Conservation (phyloP, 768 basidiomycete genomes). For the Lentinula guzmanii region DNA sequence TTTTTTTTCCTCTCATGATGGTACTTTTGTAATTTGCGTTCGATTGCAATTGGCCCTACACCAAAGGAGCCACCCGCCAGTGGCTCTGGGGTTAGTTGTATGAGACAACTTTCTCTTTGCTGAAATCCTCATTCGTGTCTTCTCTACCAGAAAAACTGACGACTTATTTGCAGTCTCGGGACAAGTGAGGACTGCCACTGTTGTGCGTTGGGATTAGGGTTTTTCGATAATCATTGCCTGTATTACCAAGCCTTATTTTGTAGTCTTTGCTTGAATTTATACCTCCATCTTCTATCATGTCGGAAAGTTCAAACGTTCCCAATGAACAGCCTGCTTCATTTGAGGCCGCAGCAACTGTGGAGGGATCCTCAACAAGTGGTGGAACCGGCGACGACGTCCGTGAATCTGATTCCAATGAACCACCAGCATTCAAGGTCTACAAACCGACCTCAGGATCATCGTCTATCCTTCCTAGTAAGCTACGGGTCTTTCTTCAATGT, state of each 20-base stretch:
- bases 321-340: slow-evolving; percentile 8
- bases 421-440: slow-evolving; percentile 40
- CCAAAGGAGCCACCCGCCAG: slow-evolving; percentile 78
- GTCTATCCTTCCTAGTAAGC: background rate
- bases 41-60: slow-evolving; percentile 52
- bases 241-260: slow-evolving; percentile 8
- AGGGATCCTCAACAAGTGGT: background rate
- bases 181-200: too few relatives aligned
- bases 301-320: slow-evolving; percentile 8
- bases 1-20: slow-evolving; percentile 37
- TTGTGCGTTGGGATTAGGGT: too few relatives aligned
- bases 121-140: slow-evolving; percentile 25
- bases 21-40: slow-evolving; percentile 84
- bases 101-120: slow-evolving; percentile 61
- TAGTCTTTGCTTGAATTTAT: too few relatives aligned
- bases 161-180: background rate
- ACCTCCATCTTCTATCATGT: slow-evolving; percentile 5
- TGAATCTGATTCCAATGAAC: background rate
- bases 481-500: slow-evolving; percentile 9
- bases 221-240: background rate
- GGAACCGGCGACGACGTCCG: background rate
- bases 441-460: slow-evolving; percentile 31
- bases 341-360: background rate
- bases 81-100: slow-evolving; percentile 58
- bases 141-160: background rate